These are phyloP conservation scores for Leersia perrieri DNA, from an alignment of 176 grass and related monocot genomes.

Conservation along the genomic window DNA sequence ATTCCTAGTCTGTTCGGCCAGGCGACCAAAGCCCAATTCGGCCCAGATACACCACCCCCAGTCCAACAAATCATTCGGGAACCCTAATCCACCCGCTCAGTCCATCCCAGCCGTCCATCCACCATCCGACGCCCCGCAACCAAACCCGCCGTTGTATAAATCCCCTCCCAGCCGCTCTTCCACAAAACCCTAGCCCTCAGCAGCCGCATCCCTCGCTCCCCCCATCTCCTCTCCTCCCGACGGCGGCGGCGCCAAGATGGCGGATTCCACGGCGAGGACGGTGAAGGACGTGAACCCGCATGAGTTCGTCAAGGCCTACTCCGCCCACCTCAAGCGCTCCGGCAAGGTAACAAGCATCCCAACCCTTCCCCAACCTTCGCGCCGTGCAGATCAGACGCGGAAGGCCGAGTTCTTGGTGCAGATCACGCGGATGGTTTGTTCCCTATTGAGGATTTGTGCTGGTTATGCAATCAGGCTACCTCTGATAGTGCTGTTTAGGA, in stretches of 20 bases:
- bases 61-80: background rate
- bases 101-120: background rate
- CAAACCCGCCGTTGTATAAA: background rate
- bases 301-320: constrained; percentile 61
- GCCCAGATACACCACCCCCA: background rate
- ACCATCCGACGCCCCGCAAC: background rate
- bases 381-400: background rate
- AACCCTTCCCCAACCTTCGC: too few species aligned
- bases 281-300: constrained; percentile 59
- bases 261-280: constrained; percentile 35
- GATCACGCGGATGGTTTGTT: background rate
- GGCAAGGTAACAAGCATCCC: constrained; percentile 33
- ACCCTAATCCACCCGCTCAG: background rate
- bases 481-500: background rate
- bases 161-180: background rate
- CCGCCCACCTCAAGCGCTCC: constrained; percentile 63
- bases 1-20: too few species aligned
- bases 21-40: too few species aligned
- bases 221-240: background rate
- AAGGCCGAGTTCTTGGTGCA: background rate
- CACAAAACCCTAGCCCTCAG: constrained; percentile 12
- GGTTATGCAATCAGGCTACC: background rate
- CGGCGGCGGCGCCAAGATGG: constrained; percentile 16
- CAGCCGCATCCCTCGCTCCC: constrained; percentile 10
- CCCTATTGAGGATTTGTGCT: background rate